Conservation (phyloP, 2,329 filamentous ascomycete genomes). For the Nemania abortiva region DNA sequence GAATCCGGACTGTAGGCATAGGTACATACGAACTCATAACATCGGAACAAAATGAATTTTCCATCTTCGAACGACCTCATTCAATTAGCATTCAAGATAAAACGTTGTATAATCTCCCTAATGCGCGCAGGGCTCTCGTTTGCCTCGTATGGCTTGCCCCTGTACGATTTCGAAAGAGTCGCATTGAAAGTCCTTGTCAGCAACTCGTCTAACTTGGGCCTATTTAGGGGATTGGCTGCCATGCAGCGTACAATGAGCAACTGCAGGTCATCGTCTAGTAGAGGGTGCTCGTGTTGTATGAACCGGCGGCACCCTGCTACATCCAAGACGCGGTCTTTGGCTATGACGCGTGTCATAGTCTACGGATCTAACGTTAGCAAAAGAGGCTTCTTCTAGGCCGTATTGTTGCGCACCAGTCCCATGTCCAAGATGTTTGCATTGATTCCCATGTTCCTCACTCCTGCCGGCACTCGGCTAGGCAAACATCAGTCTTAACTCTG, state of each 20-base stretch:
- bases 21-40: too few relatives aligned
- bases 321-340: background rate
- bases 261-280: constrained; percentile 11
- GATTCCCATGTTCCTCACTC: background rate
- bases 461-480: background rate
- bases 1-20: too few relatives aligned
- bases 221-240: constrained; percentile 11
- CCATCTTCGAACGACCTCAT: too few relatives aligned
- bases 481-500: background rate
- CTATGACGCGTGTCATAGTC: background rate
- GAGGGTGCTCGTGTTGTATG: background rate
- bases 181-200: background rate
- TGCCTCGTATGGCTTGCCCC: background rate
- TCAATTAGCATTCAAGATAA: background rate
- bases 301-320: background rate
- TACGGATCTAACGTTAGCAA: background rate
- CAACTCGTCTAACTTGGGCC: constrained; percentile 19
- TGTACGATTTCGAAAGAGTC: background rate
- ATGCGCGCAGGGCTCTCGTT: background rate
- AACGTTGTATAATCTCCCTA: background rate
- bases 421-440: background rate
- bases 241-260: constrained; percentile 13
- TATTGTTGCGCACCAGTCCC: background rate
- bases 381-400: background rate
- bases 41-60: too few relatives aligned